Conservation (phyloP, 208 protist genomes). For the Trypanosomatidae sp. region DNA sequence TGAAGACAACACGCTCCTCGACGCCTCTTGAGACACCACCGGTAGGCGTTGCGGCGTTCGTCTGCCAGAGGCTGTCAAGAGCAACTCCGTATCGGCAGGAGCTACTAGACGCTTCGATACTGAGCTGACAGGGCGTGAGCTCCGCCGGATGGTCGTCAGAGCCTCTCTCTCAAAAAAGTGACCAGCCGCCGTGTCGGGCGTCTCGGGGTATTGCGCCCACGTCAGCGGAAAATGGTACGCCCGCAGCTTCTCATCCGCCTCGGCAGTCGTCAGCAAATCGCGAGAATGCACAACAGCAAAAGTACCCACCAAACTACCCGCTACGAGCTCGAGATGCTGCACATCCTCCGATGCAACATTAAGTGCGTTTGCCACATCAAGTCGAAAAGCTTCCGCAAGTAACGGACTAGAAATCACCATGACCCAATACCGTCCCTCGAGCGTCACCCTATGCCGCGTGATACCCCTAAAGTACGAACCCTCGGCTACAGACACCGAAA, state of each 20-base stretch:
- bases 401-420: neutral
- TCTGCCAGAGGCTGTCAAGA: neutral
- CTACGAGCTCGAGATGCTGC: constrained; percentile 9
- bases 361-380: constrained; percentile 33
- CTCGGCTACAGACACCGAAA: too few relatives aligned
- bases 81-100: neutral
- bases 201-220: constrained; percentile 20
- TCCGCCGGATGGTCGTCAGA: neutral
- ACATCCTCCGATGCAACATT: constrained; percentile 20
- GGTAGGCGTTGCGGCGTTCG: neutral
- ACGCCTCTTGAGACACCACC: neutral
- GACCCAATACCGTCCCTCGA: constrained; percentile 13
- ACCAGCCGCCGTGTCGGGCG: neutral
- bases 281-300: constrained; percentile 29
- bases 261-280: neutral
- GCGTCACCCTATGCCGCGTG: constrained; percentile 2
- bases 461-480: neutral
- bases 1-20: neutral
- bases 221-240: constrained; percentile 31
- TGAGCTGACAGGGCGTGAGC: neutral
- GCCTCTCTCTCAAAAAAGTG: constrained; percentile 4
- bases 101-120: neutral
- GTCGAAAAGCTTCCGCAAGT: constrained; percentile 16
- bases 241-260: constrained; percentile 14
- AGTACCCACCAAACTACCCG: constrained; percentile 21